Percentiles rank a stretch among this genome's conserved stretches.
Conservation (phyloP, 768 basidiomycete species). For the Lactarius hatsudake region DNA sequence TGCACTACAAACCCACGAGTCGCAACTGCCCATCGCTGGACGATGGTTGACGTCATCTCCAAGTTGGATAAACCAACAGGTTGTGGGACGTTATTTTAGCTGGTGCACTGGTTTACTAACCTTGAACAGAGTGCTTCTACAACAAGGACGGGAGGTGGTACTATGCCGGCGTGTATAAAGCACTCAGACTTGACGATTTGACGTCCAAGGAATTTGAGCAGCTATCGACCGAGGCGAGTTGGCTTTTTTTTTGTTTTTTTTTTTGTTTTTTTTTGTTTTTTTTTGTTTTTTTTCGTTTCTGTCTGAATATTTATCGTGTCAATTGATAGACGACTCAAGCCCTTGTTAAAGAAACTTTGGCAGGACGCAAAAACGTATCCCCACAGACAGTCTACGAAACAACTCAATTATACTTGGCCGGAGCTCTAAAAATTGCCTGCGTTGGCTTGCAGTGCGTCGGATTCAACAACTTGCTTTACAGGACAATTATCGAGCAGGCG, state of each 20-base stretch:
- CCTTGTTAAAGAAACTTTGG: slow-evolving; percentile 69
- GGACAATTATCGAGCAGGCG: slow-evolving; percentile 63
- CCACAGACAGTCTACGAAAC: slow-evolving; percentile 78
- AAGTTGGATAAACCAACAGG: slow-evolving; percentile 64
- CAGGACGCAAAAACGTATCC: slow-evolving; percentile 68
- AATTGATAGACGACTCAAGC: slow-evolving; percentile 54
- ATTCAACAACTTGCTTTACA: slow-evolving; percentile 67
- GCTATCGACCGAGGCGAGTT: slow-evolving; percentile 57
- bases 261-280: too few species aligned
- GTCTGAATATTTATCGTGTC: background rate
- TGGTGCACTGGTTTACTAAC: background rate
- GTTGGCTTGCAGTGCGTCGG: slow-evolving; percentile 74
- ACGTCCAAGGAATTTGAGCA: slow-evolving; percentile 66
- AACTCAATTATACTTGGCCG: slow-evolving; percentile 65
- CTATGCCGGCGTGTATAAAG: slow-evolving; percentile 76
- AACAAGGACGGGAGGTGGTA: slow-evolving; percentile 81
- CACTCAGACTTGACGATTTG: slow-evolving; percentile 62
- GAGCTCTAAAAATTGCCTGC: slow-evolving; percentile 71
- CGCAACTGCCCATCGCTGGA: slow-evolving; percentile 74
- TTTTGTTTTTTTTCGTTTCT: background rate
- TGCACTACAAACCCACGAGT: slow-evolving; percentile 79
- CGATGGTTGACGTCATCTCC: slow-evolving; percentile 55
- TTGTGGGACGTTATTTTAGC: slow-evolving; percentile 28
- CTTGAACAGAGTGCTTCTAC: slow-evolving; percentile 69
- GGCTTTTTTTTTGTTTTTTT: background rate